Evolutionary conservation across 2,329 filamentous ascomycete species (phyloP).

Genomic region (Coniochaeta sp.): DNA sequence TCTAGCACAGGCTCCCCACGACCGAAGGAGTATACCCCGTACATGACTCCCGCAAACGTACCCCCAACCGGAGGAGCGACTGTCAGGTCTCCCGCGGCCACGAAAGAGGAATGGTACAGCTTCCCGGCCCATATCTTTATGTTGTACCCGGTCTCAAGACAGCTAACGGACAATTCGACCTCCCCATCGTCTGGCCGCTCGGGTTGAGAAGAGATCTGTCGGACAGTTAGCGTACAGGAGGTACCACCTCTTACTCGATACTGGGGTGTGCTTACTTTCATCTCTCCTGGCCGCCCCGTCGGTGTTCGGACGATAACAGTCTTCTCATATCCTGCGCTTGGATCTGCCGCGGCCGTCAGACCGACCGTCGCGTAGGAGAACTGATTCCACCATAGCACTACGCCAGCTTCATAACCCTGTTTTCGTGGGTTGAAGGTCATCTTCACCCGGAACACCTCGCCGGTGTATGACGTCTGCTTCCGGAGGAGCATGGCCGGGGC

Average conservation of each 20-base stretch:
- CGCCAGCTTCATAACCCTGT: conserved; percentile 40
- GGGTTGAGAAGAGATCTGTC: background rate
- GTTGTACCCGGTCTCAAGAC: conserved; percentile 8
- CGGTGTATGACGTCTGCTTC: conserved; percentile 38
- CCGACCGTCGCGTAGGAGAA: conserved; percentile 26
- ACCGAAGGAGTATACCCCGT: conserved; percentile 21
- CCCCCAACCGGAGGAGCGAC: conserved; percentile 20
- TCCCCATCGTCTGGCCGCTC: background rate
- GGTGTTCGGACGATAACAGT: conserved; percentile 12
- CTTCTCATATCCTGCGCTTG: conserved; percentile 1
- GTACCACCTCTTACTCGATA: background rate
- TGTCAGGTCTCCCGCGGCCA: conserved; percentile 15
- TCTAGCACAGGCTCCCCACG: conserved; percentile 21
- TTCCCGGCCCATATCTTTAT: conserved; percentile 8
- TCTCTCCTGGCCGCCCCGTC: conserved; percentile 12
- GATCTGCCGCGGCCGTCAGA: conserved; percentile 14
- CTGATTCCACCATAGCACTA: conserved; percentile 46
- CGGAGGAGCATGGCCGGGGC: conserved; percentile 44
- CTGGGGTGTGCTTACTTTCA: conserved; percentile 8
- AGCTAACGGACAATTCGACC: background rate
- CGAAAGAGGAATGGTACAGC: background rate
- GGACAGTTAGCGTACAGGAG: background rate
- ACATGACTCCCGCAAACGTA: conserved; percentile 22
- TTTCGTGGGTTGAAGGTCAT: conserved; percentile 37
- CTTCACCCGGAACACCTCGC: conserved; percentile 30